Percentiles rank a stretch among this genome's conserved stretches.
Conservation (phyloP, 148 eudicot species). For the Rhododendron williamsianum region DNA sequence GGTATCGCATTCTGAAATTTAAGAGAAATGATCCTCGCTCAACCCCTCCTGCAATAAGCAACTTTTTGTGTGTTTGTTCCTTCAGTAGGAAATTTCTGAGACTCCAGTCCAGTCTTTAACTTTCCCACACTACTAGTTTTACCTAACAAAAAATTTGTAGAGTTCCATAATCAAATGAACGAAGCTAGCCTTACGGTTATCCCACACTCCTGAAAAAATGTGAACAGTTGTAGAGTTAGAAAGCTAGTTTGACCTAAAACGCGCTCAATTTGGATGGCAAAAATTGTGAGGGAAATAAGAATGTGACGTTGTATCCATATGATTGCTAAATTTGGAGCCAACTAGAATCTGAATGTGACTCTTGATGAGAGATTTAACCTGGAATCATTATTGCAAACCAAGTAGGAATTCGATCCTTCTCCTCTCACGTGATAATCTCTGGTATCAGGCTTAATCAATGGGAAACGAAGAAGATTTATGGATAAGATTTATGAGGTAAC, state of each 20-base stretch:
- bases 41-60: not conserved
- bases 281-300: not conserved
- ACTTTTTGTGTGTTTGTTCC: not conserved
- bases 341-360: not conserved
- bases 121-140: too few relatives aligned
- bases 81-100: not conserved
- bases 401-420: not conserved
- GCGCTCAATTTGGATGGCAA: not conserved
- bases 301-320: too few relatives aligned
- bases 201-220: too few relatives aligned
- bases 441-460: not conserved
- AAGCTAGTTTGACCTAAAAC: not conserved
- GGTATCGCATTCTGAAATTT: too few relatives aligned
- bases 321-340: not conserved
- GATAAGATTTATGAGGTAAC: not conserved
- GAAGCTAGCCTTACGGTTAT: too few relatives aligned
- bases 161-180: too few relatives aligned
- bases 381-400: not conserved
- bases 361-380: not conserved
- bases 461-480: too few relatives aligned
- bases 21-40: too few relatives aligned
- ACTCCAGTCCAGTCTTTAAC: not conserved
- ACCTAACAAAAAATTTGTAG: too few relatives aligned
- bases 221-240: not conserved
- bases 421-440: not conserved